Percentiles rank a stretch among this genome's conserved stretches.
phyloP scores from a whole-genome alignment of 352 stramenopile genomes.

The Albugo candida region DNA sequence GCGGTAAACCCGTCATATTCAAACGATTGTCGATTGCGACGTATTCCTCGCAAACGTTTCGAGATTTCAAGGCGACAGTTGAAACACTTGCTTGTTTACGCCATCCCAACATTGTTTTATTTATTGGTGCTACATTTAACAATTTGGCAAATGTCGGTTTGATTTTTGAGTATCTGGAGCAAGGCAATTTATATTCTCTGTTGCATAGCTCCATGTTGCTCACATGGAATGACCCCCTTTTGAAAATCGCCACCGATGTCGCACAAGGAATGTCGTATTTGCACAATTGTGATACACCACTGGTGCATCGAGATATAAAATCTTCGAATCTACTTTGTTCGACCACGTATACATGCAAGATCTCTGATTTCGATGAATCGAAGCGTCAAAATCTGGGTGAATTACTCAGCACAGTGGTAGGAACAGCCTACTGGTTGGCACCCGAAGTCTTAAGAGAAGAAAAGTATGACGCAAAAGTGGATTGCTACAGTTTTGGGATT shows the following conservation, averaged over 20 bases:
- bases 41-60: conserved; percentile 31
- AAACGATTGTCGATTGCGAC: conserved; percentile 46
- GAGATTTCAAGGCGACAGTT: conserved; percentile 58
- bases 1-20: conserved; percentile 51
- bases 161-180: conserved; percentile 62
- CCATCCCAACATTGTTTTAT: conserved; percentile 74
- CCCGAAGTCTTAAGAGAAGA: conserved; percentile 72
- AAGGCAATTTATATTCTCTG: conserved; percentile 40
- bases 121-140: conserved; percentile 71
- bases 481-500: conserved; percentile 79
- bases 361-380: conserved; percentile 65
- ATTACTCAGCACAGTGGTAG: conserved; percentile 55
- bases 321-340: conserved; percentile 59
- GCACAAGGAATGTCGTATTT: conserved; percentile 60
- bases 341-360: conserved; percentile 55
- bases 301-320: conserved; percentile 73
- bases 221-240: conserved; percentile 50
- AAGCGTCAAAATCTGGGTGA: conserved; percentile 20
- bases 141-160: conserved; percentile 57
- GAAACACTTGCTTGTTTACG: conserved; percentile 60
- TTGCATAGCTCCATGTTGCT: conserved; percentile 39
- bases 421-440: conserved; percentile 71
- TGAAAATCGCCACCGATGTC: conserved; percentile 72
- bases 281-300: conserved; percentile 55
- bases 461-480: conserved; percentile 59